Percentiles rank a stretch among this genome's conserved stretches.
These are phyloP conservation scores for Psidium friedrichsthalianum DNA, from an alignment of 345 rosid genomes.

Conservation along the genomic window DNA sequence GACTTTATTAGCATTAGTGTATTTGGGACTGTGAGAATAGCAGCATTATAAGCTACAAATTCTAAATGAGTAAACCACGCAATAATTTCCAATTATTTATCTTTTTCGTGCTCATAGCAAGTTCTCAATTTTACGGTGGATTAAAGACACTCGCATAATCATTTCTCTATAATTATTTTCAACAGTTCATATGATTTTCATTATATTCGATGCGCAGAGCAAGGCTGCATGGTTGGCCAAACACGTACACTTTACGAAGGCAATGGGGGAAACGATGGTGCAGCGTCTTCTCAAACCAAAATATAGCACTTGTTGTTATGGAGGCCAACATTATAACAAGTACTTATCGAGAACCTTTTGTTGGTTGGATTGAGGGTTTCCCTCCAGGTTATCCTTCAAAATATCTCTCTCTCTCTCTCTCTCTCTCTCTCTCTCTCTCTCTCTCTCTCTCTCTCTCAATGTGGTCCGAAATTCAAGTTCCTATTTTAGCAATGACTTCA, in stretches of 20 bases:
- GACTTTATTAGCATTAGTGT: no score
- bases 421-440: background rate
- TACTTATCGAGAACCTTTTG: slow-evolving; percentile 31
- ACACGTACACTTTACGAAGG: slow-evolving; percentile 33
- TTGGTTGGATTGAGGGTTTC: slow-evolving; percentile 33
- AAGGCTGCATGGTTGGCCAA: slow-evolving; percentile 30
- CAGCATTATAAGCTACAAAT: no score
- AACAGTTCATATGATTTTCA: background rate
- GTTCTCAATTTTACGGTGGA: no score
- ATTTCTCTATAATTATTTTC: background rate
- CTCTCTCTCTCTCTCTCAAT: background rate
- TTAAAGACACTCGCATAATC: no score
- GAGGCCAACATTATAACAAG: slow-evolving; percentile 27
- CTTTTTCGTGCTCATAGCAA: no score
- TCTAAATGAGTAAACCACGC: no score
- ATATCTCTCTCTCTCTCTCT: background rate
- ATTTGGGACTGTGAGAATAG: no score
- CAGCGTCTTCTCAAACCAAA: slow-evolving; percentile 17
- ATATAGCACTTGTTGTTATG: slow-evolving; percentile 18
- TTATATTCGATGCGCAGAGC: slow-evolving; percentile 10
- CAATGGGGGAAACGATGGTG: slow-evolving; percentile 38
- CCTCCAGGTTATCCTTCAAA: slow-evolving; percentile 1
- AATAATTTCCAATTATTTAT: no score
- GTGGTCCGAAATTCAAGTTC: background rate
- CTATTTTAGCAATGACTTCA: background rate